Evolutionary conservation across 2,329 filamentous ascomycete genomes (phyloP).

Genomic region (Pezicula carpinea): DNA sequence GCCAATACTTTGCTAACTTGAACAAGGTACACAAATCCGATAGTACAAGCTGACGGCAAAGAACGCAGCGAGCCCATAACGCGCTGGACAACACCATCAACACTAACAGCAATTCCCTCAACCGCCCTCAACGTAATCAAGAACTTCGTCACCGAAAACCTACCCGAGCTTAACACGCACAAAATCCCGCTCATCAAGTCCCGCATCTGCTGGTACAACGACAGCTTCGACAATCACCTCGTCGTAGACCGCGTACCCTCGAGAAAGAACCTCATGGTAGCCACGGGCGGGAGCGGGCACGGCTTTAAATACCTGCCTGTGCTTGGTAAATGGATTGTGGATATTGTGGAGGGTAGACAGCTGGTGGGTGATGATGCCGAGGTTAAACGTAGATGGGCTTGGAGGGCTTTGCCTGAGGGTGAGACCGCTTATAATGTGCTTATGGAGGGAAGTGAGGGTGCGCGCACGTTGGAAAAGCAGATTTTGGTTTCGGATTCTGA

Average conservation of each 20-base stretch:
- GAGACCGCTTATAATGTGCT: not conserved
- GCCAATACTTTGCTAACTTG: no score
- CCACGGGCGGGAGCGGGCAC: conserved; percentile 57
- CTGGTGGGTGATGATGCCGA: conserved; percentile 21
- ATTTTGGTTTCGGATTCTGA: not conserved
- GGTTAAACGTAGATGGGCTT: conserved; percentile 18
- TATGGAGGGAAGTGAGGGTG: not conserved
- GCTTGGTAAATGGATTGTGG: conserved; percentile 49
- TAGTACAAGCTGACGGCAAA: conserved; percentile 21
- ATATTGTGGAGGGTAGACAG: conserved; percentile 36
- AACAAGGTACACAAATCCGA: conserved; percentile 33
- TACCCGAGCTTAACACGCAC: conserved; percentile 29
- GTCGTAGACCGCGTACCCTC: conserved; percentile 46
- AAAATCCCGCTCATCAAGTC: conserved; percentile 31
- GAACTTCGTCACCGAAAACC: conserved; percentile 25
- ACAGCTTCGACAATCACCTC: conserved; percentile 51
- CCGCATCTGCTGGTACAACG: conserved; percentile 52
- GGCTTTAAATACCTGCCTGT: conserved; percentile 59
- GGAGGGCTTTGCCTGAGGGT: conserved; percentile 8
- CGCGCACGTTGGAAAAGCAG: conserved; percentile 7
- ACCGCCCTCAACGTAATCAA: conserved; percentile 26
- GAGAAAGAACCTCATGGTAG: conserved; percentile 50
- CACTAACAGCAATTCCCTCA: conserved; percentile 22
- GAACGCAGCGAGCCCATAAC: conserved; percentile 30
- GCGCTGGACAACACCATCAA: conserved; percentile 19